Evolutionary conservation across 2,329 filamentous ascomycete species (phyloP).

Genomic region (Sclerotinia borealis): DNA sequence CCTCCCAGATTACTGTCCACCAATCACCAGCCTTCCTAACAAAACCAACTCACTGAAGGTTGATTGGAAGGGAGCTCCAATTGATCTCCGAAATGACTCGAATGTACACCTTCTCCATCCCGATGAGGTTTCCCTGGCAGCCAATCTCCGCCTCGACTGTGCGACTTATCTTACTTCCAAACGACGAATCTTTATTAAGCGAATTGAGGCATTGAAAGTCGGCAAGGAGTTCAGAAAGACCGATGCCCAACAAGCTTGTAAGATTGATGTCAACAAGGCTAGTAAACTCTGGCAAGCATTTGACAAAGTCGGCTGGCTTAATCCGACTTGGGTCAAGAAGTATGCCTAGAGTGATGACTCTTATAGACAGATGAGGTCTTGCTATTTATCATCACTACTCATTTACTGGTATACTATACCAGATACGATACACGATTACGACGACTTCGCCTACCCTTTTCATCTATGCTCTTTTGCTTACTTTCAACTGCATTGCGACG

Average conservation of each 20-base stretch:
- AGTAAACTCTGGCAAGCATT: constrained; percentile 89
- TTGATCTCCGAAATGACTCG: constrained; percentile 70
- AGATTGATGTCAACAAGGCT: constrained; percentile 97
- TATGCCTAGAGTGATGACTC: constrained; percentile 16
- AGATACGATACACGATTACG: constrained; percentile 6
- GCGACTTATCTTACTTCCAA: constrained; percentile 90
- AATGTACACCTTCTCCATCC: constrained; percentile 66
- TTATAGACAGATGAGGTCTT: constrained; percentile 9
- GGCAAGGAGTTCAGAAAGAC: constrained; percentile 91
- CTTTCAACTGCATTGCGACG: constrained; percentile 22
- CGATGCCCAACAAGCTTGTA: constrained; percentile 91
- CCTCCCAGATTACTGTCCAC: constrained; percentile 68
- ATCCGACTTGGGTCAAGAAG: constrained; percentile 24
- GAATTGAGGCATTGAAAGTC: constrained; percentile 58
- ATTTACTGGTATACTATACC: background rate
- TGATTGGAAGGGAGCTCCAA: constrained; percentile 77
- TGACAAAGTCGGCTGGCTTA: constrained; percentile 78
- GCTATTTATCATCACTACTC: constrained; percentile 1
- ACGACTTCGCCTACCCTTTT: background rate
- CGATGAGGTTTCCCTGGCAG: constrained; percentile 71
- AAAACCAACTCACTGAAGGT: constrained; percentile 70
- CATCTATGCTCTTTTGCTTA: background rate
- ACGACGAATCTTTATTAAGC: constrained; percentile 78
- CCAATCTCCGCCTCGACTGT: constrained; percentile 74
- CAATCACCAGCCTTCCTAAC: constrained; percentile 56